Percentiles rank a stretch among this genome's conserved stretches.
phyloP scores from a whole-genome alignment of 148 eudicot species.

The Gaultheria prostrata region DNA sequence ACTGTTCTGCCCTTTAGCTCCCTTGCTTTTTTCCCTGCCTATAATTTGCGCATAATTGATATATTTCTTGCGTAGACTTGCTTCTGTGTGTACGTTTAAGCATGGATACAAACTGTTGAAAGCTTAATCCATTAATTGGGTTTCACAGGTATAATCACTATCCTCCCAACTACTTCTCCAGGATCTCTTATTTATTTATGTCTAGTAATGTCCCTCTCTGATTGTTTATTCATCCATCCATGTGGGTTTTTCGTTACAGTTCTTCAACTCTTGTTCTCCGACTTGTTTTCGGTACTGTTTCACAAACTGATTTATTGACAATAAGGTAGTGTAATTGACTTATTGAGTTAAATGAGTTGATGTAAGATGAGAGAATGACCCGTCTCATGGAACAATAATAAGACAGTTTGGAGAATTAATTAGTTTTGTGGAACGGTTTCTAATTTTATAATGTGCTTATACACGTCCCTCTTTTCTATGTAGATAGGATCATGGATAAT shows the following conservation, averaged over 20 bases:
- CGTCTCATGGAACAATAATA: no score
- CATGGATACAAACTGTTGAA: background rate
- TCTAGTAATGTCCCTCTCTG: background rate
- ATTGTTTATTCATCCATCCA: background rate
- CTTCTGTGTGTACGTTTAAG: background rate
- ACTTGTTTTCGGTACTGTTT: background rate
- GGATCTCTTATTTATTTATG: background rate
- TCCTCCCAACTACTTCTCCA: background rate
- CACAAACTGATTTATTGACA: no score
- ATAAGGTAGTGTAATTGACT: no score
- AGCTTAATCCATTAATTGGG: conserved; percentile 3
- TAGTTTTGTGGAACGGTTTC: no score
- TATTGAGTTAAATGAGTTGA: no score
- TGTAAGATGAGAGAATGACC: no score
- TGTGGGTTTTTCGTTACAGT: conserved; percentile 13
- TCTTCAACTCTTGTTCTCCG: background rate
- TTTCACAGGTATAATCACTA: conserved; percentile 3
- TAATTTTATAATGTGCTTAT: background rate
- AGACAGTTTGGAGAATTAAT: no score
- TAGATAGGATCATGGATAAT: background rate
- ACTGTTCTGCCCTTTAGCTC: conserved; percentile 9
- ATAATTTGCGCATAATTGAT: background rate
- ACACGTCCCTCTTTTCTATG: background rate
- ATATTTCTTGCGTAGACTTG: background rate
- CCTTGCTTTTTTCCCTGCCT: background rate